Base-by-base conservation (phyloP, 768 basidiomycete genomes). In the Fomitopsis pulvina region DNA sequence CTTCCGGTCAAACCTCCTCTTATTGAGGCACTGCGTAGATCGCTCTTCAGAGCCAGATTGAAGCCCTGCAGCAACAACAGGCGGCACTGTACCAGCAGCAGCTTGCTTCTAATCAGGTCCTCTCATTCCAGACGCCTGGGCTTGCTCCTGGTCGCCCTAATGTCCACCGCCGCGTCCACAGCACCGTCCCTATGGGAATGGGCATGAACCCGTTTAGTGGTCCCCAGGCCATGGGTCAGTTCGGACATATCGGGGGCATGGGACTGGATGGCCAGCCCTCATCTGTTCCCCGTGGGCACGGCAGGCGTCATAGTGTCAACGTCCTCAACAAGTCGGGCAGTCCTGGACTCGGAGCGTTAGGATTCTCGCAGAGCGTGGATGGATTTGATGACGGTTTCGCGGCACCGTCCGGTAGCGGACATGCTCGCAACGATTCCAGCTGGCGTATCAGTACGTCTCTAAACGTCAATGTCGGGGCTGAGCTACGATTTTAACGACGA, bases 41-140 rank as follows among this genome's bases (percentile, higher is more conserved):
- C 61, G 90, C 90, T 40, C 63, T 95, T 50, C 92, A 94, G 68
- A 90, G 66, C 58, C 91, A 95, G 67, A 93, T 94, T 56, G 92
- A 92, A 68, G 86, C 79, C 4, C 71, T 95, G 51, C 88, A 92
- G 59, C 87, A 92, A 46, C 92, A 95, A 54, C 92, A 95, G 57
- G 87, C 92, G 57, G 87, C 82, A 22, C 77, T 95, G 30, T 88
- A 92, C 62, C 90, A 92, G 61, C 89, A 91, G 52, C 90, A 94
- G 57, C 75, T 95, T 48, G 91, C 87, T 1, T 91, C 89, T 26
- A 90, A 90, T 60, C 84, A 87, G 56, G 85, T 92, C 43, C 70
- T 92, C 42, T 86, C 87, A 32, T 81, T 84, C 63, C 86, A 85
- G 63, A 86, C 84, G 11, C 76, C 86, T 43, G 87, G 87, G 8